Evolutionary conservation across 75 land plant species (phyloP).

Genomic region (Selaginella tamariscina): DNA sequence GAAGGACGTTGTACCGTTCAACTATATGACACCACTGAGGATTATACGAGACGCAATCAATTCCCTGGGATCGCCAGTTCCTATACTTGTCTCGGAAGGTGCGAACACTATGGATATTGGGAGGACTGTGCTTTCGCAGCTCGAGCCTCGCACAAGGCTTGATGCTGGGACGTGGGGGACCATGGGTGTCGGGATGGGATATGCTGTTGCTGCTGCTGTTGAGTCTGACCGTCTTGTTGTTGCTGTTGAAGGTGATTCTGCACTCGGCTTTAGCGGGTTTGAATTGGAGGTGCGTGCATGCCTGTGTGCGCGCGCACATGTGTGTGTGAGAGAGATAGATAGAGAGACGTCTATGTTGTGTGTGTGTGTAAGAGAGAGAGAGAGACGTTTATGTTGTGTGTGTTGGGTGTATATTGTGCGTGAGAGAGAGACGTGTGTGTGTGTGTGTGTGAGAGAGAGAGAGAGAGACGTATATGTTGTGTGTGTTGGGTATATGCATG

Average conservation of each 20-base stretch:
- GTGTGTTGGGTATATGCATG: too few relatives aligned
- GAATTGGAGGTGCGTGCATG: constrained; percentile 95
- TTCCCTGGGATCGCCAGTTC: constrained; percentile 63
- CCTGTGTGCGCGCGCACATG: too few relatives aligned
- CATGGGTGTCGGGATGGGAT: constrained; percentile 96
- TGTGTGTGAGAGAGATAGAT: too few relatives aligned
- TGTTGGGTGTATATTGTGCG: too few relatives aligned
- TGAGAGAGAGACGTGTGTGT: too few relatives aligned
- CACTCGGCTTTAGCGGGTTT: constrained; percentile 86
- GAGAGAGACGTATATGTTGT: too few relatives aligned
- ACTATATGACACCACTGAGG: constrained; percentile 83
- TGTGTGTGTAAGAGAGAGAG: too few relatives aligned
- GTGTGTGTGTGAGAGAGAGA: too few relatives aligned
- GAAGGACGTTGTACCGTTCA: constrained; percentile 82
- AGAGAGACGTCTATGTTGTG: too few relatives aligned
- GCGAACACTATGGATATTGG: constrained; percentile 99
- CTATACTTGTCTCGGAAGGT: constrained; percentile 87
- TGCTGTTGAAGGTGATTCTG: constrained; percentile 98
- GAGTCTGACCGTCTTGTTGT: constrained; percentile 65
- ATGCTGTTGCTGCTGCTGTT: constrained; percentile 91
- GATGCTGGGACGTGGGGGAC: constrained; percentile 99
- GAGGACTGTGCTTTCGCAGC: constrained; percentile 69
- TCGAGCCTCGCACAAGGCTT: constrained; percentile 82
- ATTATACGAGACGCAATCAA: constrained; percentile 77
- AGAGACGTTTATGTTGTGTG: too few relatives aligned